phyloP scores from a whole-genome alignment of 257 asterid species.

The Solanum medicagineum region DNA sequence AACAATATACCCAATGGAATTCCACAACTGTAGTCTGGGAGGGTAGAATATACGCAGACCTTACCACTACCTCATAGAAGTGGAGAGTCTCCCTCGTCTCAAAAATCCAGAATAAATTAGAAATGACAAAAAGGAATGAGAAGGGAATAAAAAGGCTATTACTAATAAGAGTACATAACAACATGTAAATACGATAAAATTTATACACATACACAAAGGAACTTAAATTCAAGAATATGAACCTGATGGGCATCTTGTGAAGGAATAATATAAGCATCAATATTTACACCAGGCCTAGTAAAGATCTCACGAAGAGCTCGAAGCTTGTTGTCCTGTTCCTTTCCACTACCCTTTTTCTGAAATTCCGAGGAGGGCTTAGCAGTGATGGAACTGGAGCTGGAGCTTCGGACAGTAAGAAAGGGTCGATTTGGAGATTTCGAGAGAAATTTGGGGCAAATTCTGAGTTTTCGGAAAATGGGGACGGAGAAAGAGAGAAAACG shows the following conservation, averaged over 20 bases:
- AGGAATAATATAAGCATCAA: constrained; percentile 92
- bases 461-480: constrained; percentile 32
- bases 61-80: too few species aligned
- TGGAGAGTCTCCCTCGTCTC: too few species aligned
- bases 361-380: constrained; percentile 90
- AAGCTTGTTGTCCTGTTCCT: constrained; percentile 52
- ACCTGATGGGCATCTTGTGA: constrained; percentile 99
- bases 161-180: too few species aligned
- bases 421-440: constrained; percentile 12
- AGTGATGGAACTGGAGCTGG: constrained; percentile 54
- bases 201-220: not conserved
- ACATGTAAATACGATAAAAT: too few species aligned
- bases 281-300: constrained; percentile 41
- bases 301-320: constrained; percentile 62
- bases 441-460: constrained; percentile 15
- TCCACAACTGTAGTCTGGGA: too few species aligned
- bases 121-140: too few species aligned
- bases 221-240: not conserved
- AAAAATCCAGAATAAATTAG: too few species aligned
- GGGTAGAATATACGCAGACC: too few species aligned
- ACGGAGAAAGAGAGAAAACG: constrained; percentile 21
- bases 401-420: constrained; percentile 17
- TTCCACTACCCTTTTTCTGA: constrained; percentile 24
- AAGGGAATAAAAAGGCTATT: too few species aligned
- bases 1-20: too few species aligned